phyloP scores from a whole-genome alignment of 2,329 filamentous ascomycete species.

The Aspergillus sp. region DNA sequence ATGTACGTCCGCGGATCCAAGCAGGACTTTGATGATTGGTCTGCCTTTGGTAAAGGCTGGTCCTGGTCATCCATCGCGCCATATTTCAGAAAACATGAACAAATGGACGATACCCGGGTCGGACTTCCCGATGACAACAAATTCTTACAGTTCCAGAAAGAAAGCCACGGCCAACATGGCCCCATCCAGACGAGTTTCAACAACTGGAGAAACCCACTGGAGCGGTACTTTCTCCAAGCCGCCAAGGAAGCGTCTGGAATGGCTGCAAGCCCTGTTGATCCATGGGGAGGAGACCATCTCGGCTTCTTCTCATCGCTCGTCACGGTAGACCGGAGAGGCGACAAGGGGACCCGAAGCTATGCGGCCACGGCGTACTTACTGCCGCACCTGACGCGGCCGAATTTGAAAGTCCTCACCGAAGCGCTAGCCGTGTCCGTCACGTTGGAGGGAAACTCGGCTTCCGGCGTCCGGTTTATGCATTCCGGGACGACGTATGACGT shows the following conservation, averaged over 20 bases:
- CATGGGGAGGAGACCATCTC: conserved; percentile 35
- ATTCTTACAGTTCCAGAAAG: background rate
- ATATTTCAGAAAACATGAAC: conserved; percentile 6
- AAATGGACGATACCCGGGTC: background rate
- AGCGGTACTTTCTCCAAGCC: conserved; percentile 7
- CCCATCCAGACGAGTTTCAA: conserved; percentile 6
- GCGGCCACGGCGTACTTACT: conserved; percentile 37
- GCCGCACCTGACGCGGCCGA: conserved; percentile 36
- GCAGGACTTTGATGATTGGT: conserved; percentile 19
- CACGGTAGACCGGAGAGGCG: conserved; percentile 29
- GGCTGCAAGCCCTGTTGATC: conserved; percentile 11
- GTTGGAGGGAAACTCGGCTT: conserved; percentile 12
- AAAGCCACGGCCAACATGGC: conserved; percentile 1
- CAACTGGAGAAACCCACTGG: conserved; percentile 10
- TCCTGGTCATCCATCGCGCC: conserved; percentile 3
- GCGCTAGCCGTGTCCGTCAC: conserved; percentile 38
- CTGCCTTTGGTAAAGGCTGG: conserved; percentile 8
- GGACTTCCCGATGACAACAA: background rate
- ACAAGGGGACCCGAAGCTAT: conserved; percentile 35
- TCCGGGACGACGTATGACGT: conserved; percentile 33
- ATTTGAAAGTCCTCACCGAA: conserved; percentile 46
- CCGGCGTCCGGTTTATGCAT: conserved; percentile 43
- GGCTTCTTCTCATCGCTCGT: conserved; percentile 35
- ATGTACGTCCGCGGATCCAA: conserved; percentile 38
- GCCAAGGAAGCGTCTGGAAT: conserved; percentile 3